A percentile compares a stretch with the other conserved stretches of the same genome.
These are phyloP conservation scores for Xylogone sp. DNA, from an alignment of 2,329 filamentous ascomycete species.

Conservation along the genomic window DNA sequence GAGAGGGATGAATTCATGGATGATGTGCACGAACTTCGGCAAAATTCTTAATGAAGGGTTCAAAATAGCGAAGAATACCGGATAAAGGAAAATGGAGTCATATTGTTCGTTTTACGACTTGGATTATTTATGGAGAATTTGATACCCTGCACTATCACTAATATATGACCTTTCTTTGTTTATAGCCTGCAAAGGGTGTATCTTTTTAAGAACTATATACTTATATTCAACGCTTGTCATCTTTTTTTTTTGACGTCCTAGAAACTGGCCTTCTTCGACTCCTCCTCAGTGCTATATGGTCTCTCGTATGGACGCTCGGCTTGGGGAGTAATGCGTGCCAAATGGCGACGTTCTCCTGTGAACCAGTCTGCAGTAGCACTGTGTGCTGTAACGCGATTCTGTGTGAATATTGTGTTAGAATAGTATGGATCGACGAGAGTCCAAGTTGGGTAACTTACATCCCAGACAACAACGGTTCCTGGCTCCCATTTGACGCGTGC, in stretches of 20 bases:
- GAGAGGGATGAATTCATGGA: constrained; percentile 22
- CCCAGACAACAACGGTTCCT: constrained; percentile 79
- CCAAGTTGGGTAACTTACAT: constrained; percentile 38
- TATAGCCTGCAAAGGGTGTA: not conserved
- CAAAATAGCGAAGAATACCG: constrained; percentile 7
- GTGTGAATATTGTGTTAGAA: constrained; percentile 3
- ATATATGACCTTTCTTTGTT: not conserved
- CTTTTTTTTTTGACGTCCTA: not conserved
- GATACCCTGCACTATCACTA: not conserved
- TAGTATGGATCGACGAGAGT: not conserved
- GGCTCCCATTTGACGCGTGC: constrained; percentile 70
- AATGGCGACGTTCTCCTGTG: constrained; percentile 69
- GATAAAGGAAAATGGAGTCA: not conserved
- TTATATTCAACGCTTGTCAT: not conserved
- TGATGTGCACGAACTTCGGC: constrained; percentile 24
- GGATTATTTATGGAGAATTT: not conserved
- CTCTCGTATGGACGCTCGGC: constrained; percentile 76
- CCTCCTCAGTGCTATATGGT: constrained; percentile 28
- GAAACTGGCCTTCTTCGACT: not conserved
- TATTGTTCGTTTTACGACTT: too few relatives aligned
- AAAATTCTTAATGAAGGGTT: constrained; percentile 21
- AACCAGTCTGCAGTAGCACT: constrained; percentile 78
- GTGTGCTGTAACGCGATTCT: constrained; percentile 75
- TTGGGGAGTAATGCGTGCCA: constrained; percentile 78
- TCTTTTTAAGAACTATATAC: not conserved